Conservation (phyloP, 345 rosid species). For the Turnera subulata region DNA sequence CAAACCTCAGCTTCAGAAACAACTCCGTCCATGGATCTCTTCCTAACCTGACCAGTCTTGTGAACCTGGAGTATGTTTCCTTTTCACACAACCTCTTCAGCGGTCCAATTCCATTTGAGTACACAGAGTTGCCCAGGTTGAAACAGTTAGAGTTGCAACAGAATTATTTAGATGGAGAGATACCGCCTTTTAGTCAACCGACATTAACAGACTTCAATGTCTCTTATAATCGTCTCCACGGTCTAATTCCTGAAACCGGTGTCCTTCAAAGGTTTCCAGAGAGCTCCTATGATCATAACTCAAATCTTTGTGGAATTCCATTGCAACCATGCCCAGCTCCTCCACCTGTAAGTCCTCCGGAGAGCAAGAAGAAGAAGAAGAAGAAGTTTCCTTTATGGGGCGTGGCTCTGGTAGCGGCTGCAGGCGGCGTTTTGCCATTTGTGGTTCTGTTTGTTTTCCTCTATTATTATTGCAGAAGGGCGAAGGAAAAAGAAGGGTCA, state of each 20-base stretch:
- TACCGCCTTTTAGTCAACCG: constrained; percentile 44
- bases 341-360: background rate
- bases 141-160: constrained; percentile 36
- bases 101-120: constrained; percentile 33
- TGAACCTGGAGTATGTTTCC: constrained; percentile 23
- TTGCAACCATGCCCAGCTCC: constrained; percentile 29
- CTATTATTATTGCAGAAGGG: constrained; percentile 30
- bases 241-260: constrained; percentile 38
- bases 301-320: constrained; percentile 46
- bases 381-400: constrained; percentile 14
- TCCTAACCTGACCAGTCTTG: constrained; percentile 35
- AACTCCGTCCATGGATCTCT: constrained; percentile 37
- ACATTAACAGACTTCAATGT: constrained; percentile 38
- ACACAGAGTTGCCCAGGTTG: constrained; percentile 29
- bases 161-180: constrained; percentile 35
- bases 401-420: constrained; percentile 27
- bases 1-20: constrained; percentile 37
- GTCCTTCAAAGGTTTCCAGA: constrained; percentile 31
- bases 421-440: constrained; percentile 27
- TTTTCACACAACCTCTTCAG: constrained; percentile 42
- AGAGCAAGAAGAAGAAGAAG: constrained; percentile 11
- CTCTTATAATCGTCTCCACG: constrained; percentile 41
- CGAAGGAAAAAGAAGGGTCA: constrained; percentile 10
- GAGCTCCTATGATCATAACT: constrained; percentile 37
- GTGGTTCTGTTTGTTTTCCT: constrained; percentile 22